Base-by-base conservation (phyloP, 2,329 filamentous ascomycete genomes). In the Sphaerulina vaccinii region DNA sequence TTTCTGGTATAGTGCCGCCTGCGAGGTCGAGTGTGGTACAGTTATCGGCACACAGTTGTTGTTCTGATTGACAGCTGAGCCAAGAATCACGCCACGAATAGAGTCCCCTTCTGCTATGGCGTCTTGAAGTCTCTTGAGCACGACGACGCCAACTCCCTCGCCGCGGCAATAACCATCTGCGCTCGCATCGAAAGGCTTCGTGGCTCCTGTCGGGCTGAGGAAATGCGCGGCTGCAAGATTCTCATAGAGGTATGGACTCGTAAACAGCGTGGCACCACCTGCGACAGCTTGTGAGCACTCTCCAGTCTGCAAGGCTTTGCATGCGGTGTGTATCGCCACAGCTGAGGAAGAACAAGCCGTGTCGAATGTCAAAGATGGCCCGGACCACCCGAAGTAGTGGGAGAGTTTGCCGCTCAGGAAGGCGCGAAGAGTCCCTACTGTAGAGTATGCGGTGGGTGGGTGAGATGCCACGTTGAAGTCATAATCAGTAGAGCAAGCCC, bases 81-180 rank as follows among this genome's bases (percentile, higher is more conserved):
- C 68, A 3, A 58, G 38, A 35, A 72, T 66, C 11, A 64, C 48
- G 6, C 54, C 69, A 3, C 60, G 57, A 15, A 56, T 68, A 1
- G 44, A 71, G 58, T 78, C 74, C 2, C 62, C 60, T 36, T 70
- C 64, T 0, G 62, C 63, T 6, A 64, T 22, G 2, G 69, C 69
- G 49, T 71, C 69, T 11, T 65, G 61, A 3, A 68, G 47, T 1
- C 67, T 51, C 49, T 71, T 71, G 5, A 71, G 19, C 5, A 71
- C 45, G 1, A 69, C 42, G 1, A 60, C 52, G 0, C 53, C 68
- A 29, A 65, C 52, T 3, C 52, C 66, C 23, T 71, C 69, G 3
- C 45, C 66, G 4, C 69, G 63, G 54, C 67, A 70, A 51, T 71
- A 71, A 1, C 69, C 69, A 48, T 68, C 64, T 0, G 68, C 69